Percentiles rank a stretch among this genome's conserved stretches.
Conservation (phyloP, 306 rosid genomes). For the Pyrus betulifolia region DNA sequence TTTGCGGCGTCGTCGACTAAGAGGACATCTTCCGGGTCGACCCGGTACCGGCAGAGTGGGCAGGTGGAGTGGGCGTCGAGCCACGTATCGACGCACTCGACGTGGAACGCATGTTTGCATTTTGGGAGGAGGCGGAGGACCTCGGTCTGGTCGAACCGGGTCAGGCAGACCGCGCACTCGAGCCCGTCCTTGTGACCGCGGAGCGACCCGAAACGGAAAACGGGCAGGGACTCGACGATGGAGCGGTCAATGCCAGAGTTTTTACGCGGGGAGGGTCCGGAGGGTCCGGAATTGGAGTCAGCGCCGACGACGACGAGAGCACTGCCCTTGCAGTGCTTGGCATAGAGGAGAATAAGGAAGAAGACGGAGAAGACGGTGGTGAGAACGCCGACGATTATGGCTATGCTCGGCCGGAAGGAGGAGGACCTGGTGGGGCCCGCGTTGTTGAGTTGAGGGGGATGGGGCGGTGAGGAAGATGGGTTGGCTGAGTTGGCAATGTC, state of each 20-base stretch:
- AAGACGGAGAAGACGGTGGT: constrained; percentile 56
- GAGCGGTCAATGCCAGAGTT: constrained; percentile 77
- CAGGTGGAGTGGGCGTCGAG: constrained; percentile 96
- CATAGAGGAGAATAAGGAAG: constrained; percentile 68
- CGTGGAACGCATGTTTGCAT: constrained; percentile 90
- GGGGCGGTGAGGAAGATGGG: not conserved
- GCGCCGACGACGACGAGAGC: not conserved
- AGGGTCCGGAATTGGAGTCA: not conserved
- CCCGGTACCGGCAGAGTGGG: constrained; percentile 77
- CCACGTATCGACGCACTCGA: constrained; percentile 97
- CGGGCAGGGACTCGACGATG: constrained; percentile 67
- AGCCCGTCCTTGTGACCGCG: constrained; percentile 54
- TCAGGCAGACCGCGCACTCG: constrained; percentile 81
- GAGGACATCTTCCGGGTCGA: constrained; percentile 83
- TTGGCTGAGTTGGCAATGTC: not conserved
- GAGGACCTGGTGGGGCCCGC: not conserved
- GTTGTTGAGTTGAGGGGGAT: not conserved
- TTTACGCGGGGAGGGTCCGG: constrained; percentile 24
- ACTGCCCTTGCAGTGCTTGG: constrained; percentile 51
- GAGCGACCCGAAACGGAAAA: constrained; percentile 65
- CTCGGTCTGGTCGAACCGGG: constrained; percentile 50
- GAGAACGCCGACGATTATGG: constrained; percentile 39
- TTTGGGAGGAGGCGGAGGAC: constrained; percentile 75
- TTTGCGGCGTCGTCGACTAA: constrained; percentile 29
- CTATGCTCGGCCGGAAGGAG: constrained; percentile 48